Base-by-base conservation (phyloP, 2,329 filamentous ascomycete species). In the Mycosphaerelloides madeirae region DNA sequence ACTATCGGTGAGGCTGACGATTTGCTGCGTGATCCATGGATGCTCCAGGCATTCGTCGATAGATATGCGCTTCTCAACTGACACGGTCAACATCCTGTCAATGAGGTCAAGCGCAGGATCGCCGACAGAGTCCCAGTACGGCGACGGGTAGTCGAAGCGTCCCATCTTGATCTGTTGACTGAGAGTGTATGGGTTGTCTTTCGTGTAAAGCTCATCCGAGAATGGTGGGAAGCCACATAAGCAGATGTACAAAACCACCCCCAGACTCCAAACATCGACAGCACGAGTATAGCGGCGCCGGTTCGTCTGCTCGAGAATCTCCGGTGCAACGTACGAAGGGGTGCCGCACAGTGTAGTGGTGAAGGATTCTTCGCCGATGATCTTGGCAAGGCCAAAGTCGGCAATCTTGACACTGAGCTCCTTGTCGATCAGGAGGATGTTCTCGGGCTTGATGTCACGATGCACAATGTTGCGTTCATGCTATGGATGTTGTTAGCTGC, bases 381-480 rank as follows among this genome's bases (percentile, higher is more conserved):
- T 97, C 70, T 98, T 98, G 32, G 93, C 91, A 29, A 98, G 77
- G 35, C 93, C 93, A 67, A 98, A 98, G 67, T 98, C 93, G 15
- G 90, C 93, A 49, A 98, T 72, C 69, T 98, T 98, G 52, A 95
- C 84, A 47, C 83, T 83, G 20, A 96, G 71, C 28, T 93, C 77
- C 60, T 87, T 88, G 67, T 96, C 88, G 4, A 85, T 81, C 29
- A 98, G 72, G 7, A 98, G 71, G 28, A 98, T 97, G 60, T 97
- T 97, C 64, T 97, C 91, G 0, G 90, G 91, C 67, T 96, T 97
- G 69, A 98, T 96, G 59, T 98, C 93, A 46, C 93, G 85, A 65
- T 98, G 93, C 4, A 97, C 90, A 65, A 98, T 95, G 59, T 93
- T 94, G 51, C 93, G 86, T 49, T 97, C 93, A 64, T 98, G 93